These are phyloP conservation scores for Pterocarpus santalinus DNA, from an alignment of 306 rosid species.

Conservation along the genomic window DNA sequence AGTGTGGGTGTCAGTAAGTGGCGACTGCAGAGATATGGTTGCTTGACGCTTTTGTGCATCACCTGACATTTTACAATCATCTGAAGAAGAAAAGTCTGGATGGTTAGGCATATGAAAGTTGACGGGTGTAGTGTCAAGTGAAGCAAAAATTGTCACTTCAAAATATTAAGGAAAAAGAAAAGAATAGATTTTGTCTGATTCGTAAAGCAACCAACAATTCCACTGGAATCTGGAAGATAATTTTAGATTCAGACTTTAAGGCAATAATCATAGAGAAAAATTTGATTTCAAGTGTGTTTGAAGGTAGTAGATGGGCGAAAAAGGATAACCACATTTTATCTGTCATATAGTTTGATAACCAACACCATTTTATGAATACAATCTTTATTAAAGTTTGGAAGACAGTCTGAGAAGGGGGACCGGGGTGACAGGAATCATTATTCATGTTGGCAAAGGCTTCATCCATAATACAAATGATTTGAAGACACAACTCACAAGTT, in stretches of 20 bases:
- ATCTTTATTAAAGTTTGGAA: no score
- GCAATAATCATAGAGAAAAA: slow-evolving; percentile 26
- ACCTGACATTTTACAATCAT: slow-evolving; percentile 65
- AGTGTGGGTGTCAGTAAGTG: slow-evolving; percentile 56
- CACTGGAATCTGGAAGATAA: not conserved
- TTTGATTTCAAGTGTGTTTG: slow-evolving; percentile 12
- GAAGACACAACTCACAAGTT: not conserved
- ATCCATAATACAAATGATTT: not conserved
- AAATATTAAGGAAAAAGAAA: not conserved
- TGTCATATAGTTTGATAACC: slow-evolving; percentile 9
- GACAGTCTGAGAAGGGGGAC: no score
- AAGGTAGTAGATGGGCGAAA: slow-evolving; percentile 2
- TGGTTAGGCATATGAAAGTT: slow-evolving; percentile 43
- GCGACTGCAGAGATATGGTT: slow-evolving; percentile 66
- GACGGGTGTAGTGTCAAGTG: slow-evolving; percentile 9
- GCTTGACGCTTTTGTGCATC: slow-evolving; percentile 64
- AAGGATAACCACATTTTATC: slow-evolving; percentile 9
- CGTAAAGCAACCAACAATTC: slow-evolving; percentile 32
- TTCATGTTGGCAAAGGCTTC: not conserved
- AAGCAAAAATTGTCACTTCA: slow-evolving; percentile 15
- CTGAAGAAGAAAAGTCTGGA: slow-evolving; percentile 53
- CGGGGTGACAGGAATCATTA: not conserved
- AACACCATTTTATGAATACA: no score
- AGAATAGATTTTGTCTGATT: slow-evolving; percentile 5
- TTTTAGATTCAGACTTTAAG: slow-evolving; percentile 24